A percentile compares a stretch with the other conserved stretches of the same genome.
These are phyloP conservation scores for Naganishia sp. DNA, from an alignment of 1,284 basidiomycete species.

Conservation along the genomic window DNA sequence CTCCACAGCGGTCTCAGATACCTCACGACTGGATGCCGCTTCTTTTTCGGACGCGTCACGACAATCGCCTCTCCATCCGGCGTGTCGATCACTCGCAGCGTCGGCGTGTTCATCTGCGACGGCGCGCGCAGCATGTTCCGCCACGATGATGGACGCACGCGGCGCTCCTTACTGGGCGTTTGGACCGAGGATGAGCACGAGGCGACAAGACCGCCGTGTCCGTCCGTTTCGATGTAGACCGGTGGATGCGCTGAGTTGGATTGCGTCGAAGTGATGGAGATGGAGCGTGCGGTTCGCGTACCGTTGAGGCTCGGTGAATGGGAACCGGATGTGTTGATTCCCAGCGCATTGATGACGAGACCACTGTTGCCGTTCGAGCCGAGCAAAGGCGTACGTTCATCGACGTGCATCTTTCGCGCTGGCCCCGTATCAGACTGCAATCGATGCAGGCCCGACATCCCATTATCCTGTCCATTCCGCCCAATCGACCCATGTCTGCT, in stretches of 20 bases:
- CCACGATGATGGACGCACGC: constrained; percentile 31
- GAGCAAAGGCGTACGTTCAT: constrained; percentile 25
- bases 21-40: constrained; percentile 33
- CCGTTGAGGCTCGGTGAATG: background rate
- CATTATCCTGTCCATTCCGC: background rate
- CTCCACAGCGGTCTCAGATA: constrained; percentile 44
- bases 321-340: constrained; percentile 1
- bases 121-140: constrained; percentile 27
- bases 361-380: background rate
- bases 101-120: constrained; percentile 34
- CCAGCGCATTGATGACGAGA: constrained; percentile 15
- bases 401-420: background rate
- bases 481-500: background rate
- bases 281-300: constrained; percentile 12
- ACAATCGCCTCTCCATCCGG: constrained; percentile 31
- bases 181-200: constrained; percentile 16
- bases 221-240: constrained; percentile 7
- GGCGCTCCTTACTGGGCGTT: constrained; percentile 2
- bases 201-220: constrained; percentile 7
- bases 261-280: constrained; percentile 20
- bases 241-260: constrained; percentile 1
- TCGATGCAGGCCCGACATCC: constrained; percentile 1
- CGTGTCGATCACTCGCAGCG: constrained; percentile 38
- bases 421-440: constrained; percentile 4
- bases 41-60: constrained; percentile 31